A percentile compares a stretch with the other conserved stretches of the same genome.
These are phyloP conservation scores for Torrubiella hemipterigena DNA, from an alignment of 2,329 filamentous ascomycete species.

Conservation along the genomic window DNA sequence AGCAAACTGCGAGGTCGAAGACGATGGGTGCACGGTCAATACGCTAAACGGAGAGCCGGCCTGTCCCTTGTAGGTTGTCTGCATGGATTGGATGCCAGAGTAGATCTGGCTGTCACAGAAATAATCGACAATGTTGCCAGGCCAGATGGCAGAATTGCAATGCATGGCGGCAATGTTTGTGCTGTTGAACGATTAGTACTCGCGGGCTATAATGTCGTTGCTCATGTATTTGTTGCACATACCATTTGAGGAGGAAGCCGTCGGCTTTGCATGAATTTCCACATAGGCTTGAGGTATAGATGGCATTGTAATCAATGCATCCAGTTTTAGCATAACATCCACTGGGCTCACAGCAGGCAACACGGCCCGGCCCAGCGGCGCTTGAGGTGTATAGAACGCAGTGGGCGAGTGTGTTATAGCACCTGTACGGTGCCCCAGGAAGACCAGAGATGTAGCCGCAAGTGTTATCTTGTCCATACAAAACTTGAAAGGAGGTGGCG, in stretches of 20 bases:
- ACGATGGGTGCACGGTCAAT: no score
- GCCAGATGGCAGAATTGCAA: no score
- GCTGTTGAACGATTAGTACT: no score
- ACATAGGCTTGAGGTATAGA: constrained; percentile 23
- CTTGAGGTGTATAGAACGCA: constrained; percentile 28
- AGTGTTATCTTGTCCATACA: constrained; percentile 36
- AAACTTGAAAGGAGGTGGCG: constrained; percentile 19
- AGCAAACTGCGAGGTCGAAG: no score
- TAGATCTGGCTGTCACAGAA: constrained; percentile 8
- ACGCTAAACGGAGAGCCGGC: no score
- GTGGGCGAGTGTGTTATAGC: constrained; percentile 15
- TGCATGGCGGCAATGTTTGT: no score
- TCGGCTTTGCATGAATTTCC: constrained; percentile 27
- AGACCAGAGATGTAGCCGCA: constrained; percentile 35
- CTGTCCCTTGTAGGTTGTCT: constrained; percentile 29
- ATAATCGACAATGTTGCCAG: not conserved
- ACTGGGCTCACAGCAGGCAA: constrained; percentile 27
- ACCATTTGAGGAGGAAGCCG: constrained; percentile 34
- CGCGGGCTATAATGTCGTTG: no score
- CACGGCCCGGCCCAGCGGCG: constrained; percentile 17
- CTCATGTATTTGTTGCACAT: no score
- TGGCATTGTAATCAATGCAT: constrained; percentile 26
- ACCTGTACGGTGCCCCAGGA: constrained; percentile 26
- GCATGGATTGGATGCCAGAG: constrained; percentile 10
- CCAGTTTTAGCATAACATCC: constrained; percentile 21